phyloP scores from a whole-genome alignment of 805 yeast genomes.

The Huiozyma naganishii region DNA sequence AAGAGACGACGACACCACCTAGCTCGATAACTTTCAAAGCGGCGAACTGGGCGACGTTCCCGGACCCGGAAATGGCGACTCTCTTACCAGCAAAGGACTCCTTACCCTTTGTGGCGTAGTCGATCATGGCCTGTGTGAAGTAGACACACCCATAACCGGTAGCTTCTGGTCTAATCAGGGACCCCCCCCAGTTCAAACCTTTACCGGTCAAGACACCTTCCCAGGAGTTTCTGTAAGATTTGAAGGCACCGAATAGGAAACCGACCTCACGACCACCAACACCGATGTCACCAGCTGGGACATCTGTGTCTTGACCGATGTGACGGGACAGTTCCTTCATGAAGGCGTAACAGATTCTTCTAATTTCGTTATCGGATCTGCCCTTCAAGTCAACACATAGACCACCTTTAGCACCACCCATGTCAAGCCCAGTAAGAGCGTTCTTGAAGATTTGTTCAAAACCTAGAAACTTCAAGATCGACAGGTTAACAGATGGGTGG shows the following conservation, averaged over 20 bases:
- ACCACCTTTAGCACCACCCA: conserved; percentile 99
- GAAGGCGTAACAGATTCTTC: conserved; percentile 93
- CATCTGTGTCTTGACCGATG: conserved; percentile 96
- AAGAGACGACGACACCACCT: conserved; percentile 89
- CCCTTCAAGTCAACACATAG: conserved; percentile 97
- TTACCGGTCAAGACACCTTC: conserved; percentile 98
- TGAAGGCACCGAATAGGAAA: conserved; percentile 94
- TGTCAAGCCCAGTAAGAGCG: conserved; percentile 91
- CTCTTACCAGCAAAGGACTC: conserved; percentile 87
- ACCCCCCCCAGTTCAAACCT: conserved; percentile 98
- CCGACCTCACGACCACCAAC: conserved; percentile 94
- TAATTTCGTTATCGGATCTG: conserved; percentile 82
- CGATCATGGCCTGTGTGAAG: conserved; percentile 96
- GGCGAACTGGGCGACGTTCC: conserved; percentile 98
- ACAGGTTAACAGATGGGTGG: conserved; percentile 93
- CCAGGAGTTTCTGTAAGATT: conserved; percentile 79
- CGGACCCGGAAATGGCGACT: conserved; percentile 95
- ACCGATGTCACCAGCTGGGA: conserved; percentile 99
- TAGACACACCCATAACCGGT: conserved; percentile 97
- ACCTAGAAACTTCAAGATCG: conserved; percentile 91
- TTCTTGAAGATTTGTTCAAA: conserved; percentile 98
- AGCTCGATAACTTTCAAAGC: conserved; percentile 94
- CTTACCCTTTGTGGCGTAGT: conserved; percentile 79
- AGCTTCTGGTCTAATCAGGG: conserved; percentile 97
- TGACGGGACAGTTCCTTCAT: conserved; percentile 92